phyloP scores from a whole-genome alignment of 768 basidiomycete species.

The Amanita polypyramis region DNA sequence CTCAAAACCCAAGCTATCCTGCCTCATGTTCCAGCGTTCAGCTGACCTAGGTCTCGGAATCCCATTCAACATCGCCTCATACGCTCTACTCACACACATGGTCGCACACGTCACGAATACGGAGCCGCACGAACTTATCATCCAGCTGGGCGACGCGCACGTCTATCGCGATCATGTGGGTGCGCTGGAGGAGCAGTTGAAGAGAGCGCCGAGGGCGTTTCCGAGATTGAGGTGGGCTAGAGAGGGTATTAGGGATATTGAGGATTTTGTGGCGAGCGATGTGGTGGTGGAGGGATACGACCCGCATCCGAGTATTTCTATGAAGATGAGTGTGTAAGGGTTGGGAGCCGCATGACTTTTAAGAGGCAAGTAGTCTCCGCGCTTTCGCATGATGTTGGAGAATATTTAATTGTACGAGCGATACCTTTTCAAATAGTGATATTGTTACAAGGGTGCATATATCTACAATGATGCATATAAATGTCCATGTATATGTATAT shows the following conservation, averaged over 20 bases:
- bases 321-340: constrained; percentile 88
- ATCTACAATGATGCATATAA: too few relatives aligned
- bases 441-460: too few relatives aligned
- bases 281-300: constrained; percentile 82
- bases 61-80: constrained; percentile 99
- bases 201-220: constrained; percentile 70
- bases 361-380: too few relatives aligned
- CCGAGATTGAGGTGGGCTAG: constrained; percentile 72
- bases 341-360: too few relatives aligned
- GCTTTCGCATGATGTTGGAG: too few relatives aligned
- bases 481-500: too few relatives aligned
- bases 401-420: too few relatives aligned
- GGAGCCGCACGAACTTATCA: constrained; percentile 79
- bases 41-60: constrained; percentile 96
- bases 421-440: too few relatives aligned
- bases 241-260: constrained; percentile 56
- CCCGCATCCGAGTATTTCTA: constrained; percentile 72
- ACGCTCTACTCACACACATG: constrained; percentile 95
- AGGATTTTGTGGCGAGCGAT: constrained; percentile 73
- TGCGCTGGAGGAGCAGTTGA: constrained; percentile 75
- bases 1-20: constrained; percentile 68
- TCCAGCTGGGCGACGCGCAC: constrained; percentile 97
- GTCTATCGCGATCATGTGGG: constrained; percentile 90
- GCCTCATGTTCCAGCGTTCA: constrained; percentile 96
- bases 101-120: constrained; percentile 88